Percentiles rank a stretch among this genome's conserved stretches.
Conservation (phyloP, 495 filamentous ascomycete species). For the Aspergillus affinis region DNA sequence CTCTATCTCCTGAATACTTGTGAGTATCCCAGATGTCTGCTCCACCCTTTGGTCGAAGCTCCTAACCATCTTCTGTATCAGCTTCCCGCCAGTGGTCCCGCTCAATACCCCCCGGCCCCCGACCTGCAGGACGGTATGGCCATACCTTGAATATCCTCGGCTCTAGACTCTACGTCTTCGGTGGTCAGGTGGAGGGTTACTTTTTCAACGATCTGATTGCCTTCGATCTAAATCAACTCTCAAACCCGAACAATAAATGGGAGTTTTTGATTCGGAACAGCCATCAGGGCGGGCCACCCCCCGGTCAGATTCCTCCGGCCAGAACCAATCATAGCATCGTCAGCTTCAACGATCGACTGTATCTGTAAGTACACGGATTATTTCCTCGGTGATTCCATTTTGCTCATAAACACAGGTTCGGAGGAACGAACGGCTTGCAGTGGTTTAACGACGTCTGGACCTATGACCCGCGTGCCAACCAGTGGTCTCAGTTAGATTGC, state of each 20-base stretch:
- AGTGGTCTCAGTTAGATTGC: slow-evolving; percentile 87
- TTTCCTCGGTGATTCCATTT: neutral
- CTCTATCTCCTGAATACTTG: slow-evolving; percentile 97
- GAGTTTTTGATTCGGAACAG: slow-evolving; percentile 81
- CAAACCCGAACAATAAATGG: slow-evolving; percentile 87
- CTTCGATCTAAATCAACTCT: slow-evolving; percentile 92
- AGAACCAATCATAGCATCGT: slow-evolving; percentile 94
- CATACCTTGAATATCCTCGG: slow-evolving; percentile 95
- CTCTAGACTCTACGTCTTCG: slow-evolving; percentile 95
- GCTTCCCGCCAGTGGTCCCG: slow-evolving; percentile 98
- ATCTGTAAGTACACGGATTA: slow-evolving; percentile 62
- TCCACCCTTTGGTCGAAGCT: slow-evolving; percentile 3
- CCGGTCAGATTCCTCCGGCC: slow-evolving; percentile 76
- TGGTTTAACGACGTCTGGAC: slow-evolving; percentile 99
- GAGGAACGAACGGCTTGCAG: slow-evolving; percentile 86
- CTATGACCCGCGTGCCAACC: slow-evolving; percentile 79
- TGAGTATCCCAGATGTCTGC: slow-evolving; percentile 46
- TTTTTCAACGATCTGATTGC: slow-evolving; percentile 99
- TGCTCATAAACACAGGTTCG: slow-evolving; percentile 61
- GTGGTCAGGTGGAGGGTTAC: slow-evolving; percentile 93
- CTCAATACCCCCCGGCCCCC: slow-evolving; percentile 76
- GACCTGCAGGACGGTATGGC: slow-evolving; percentile 90
- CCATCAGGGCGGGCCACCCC: slow-evolving; percentile 63
- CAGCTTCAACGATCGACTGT: slow-evolving; percentile 90
- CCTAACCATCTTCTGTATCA: slow-evolving; percentile 32